These are phyloP conservation scores for Schizochytrium sp. DNA, from an alignment of 108 stramenopile genomes.

Conservation along the genomic window DNA sequence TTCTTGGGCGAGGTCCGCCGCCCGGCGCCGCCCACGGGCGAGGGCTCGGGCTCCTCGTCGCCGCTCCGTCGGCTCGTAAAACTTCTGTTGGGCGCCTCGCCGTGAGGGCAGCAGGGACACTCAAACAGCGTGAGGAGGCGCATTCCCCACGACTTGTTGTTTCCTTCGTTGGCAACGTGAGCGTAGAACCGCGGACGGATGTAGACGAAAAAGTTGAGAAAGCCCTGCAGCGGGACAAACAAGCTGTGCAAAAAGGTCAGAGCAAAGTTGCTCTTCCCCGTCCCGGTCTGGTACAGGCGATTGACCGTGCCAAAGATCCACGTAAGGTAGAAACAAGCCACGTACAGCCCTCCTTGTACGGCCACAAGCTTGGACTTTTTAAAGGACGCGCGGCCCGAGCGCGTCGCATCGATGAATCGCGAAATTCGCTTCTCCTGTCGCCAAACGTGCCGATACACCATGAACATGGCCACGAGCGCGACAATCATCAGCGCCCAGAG, in stretches of 20 bases:
- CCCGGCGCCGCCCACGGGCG: too few relatives aligned
- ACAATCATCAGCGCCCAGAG: conserved; percentile 35
- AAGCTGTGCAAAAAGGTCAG: not conserved
- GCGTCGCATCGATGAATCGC: not conserved
- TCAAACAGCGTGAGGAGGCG: not conserved
- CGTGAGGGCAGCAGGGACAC: not conserved
- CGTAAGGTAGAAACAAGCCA: not conserved
- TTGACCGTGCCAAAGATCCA: not conserved
- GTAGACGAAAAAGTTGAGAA: not conserved
- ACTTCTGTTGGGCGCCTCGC: not conserved
- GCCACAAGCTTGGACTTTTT: not conserved
- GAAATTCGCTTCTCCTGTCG: conserved; percentile 17
- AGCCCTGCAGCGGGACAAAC: not conserved
- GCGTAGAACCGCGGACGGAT: not conserved
- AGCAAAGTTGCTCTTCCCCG: not conserved
- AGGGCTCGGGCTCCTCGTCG: not conserved
- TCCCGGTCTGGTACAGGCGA: not conserved
- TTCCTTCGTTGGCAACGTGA: not conserved
- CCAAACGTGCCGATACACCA: conserved; percentile 17
- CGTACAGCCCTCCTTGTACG: not conserved
- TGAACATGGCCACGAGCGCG: not conserved
- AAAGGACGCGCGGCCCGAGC: not conserved
- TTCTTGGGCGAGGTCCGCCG: too few relatives aligned
- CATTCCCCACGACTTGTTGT: not conserved
- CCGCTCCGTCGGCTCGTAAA: not conserved